Evolutionary conservation across 345 rosid species (phyloP).

Genomic region (Gynandropsis gynandra): DNA sequence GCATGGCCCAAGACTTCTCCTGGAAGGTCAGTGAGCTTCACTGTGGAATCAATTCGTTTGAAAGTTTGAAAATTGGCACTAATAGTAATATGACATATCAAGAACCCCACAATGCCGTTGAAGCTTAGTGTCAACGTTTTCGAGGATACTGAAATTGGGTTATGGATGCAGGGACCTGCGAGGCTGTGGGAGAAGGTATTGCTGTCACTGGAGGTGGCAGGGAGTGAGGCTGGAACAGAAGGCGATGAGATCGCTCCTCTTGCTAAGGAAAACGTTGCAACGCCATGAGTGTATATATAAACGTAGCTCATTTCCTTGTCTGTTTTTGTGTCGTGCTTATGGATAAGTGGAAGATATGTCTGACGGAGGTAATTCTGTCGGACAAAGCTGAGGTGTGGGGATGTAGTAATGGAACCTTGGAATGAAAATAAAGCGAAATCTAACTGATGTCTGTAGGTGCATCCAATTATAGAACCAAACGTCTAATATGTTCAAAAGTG

Average conservation of each 20-base stretch:
- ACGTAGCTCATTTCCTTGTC: too few relatives aligned
- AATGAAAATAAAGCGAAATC: too few relatives aligned
- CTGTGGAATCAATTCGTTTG: not conserved
- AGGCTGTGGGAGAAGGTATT: slow-evolving; percentile 51
- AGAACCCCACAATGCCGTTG: too few relatives aligned
- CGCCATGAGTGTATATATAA: slow-evolving; percentile 39
- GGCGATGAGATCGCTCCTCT: slow-evolving; percentile 88
- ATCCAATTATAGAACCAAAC: too few relatives aligned
- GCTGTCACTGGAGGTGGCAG: slow-evolving; percentile 38
- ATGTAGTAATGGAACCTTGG: too few relatives aligned
- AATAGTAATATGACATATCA: too few relatives aligned
- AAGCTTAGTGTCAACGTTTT: not conserved
- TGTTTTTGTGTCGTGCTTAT: too few relatives aligned
- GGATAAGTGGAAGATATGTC: too few relatives aligned
- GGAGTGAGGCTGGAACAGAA: slow-evolving; percentile 52
- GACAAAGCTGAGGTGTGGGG: too few relatives aligned
- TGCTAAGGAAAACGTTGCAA: slow-evolving; percentile 75
- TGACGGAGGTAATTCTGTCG: too few relatives aligned
- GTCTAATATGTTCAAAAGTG: too few relatives aligned
- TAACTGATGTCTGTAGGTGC: too few relatives aligned
- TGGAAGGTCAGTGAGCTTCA: slow-evolving; percentile 68
- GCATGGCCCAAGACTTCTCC: slow-evolving; percentile 89
- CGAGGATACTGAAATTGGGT: slow-evolving; percentile 19
- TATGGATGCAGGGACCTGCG: slow-evolving; percentile 67
- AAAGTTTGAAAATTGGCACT: not conserved